Base-by-base conservation (phyloP, 768 basidiomycete species). In the Agrocybe praecox region DNA sequence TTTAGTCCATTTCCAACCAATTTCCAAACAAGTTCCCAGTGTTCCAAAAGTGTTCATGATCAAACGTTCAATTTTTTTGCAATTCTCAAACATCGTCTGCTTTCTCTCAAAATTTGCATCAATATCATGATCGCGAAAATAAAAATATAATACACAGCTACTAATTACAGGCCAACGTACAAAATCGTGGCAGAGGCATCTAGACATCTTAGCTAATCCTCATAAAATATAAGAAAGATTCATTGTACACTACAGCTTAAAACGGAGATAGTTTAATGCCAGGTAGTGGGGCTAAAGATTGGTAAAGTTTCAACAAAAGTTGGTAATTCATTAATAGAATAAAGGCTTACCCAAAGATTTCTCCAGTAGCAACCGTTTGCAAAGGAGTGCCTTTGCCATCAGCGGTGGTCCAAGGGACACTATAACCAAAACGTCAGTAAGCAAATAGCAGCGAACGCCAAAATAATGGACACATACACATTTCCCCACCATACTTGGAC, bases 401-500 rank as follows among this genome's bases (percentile, higher is more conserved):
- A 5, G 78, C 80, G 14, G 73, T 81, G 33, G 72, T 72, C 21
- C 68, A 63, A 47, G 68, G 67, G n/a, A 78, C 73, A 43, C 72
- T 76, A 51, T 22, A 59, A 23, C 40, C 26, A 44, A 6, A 34
- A 51, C 6, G 29, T 42, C 18, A 11, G 60, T 24, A 29, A 61
- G 51, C n/a, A 22, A n/a, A 21, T 19, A 29, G 9, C 24, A 22
- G n/a, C n/a, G 18, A 7, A 46, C 6, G 12, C 36, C 26, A 46
- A 3, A 60, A 46, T n/a, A n/a, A n/a, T n/a, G 69, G 8, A 72
- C 67, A 58, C 76, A 49, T 52, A 77, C 76, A 72, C 80, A 59
- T 90, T 90, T 11, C 89, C 90, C 89, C 88, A 90, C 90, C 89
- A 91, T 2, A 58, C 50, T 57, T 82, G 81, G 43, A 91, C 66